phyloP scores from a whole-genome alignment of 1,284 basidiomycete genomes.

The Tausonia pullulans region DNA sequence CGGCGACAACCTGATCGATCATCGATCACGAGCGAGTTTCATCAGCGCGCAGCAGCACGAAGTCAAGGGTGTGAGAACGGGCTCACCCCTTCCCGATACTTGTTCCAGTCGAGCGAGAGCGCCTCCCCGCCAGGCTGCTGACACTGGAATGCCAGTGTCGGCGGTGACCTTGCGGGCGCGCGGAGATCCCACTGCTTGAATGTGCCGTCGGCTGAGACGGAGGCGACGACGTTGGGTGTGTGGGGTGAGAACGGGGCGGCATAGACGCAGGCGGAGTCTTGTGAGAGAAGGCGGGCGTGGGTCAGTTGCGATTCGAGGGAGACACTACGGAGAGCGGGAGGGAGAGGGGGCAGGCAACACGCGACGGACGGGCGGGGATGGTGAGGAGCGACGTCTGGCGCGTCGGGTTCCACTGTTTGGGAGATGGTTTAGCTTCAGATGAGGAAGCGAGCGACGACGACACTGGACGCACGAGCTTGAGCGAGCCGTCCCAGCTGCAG shows the following conservation, averaged over 20 bases:
- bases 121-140: conserved; percentile 16
- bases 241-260: conserved; percentile 85
- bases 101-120: conserved; percentile 44
- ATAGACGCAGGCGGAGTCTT: conserved; percentile 71
- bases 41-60: conserved; percentile 22
- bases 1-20: conserved; percentile 17
- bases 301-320: not conserved
- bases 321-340: not conserved
- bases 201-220: conserved; percentile 75
- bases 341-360: not conserved
- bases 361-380: conserved; percentile 46
- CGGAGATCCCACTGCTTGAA: conserved; percentile 72
- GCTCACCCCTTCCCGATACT: conserved; percentile 39
- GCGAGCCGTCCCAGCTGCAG: conserved; percentile 81
- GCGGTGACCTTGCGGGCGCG: conserved; percentile 26
- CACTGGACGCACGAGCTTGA: conserved; percentile 60
- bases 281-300: not conserved
- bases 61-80: conserved; percentile 30
- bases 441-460: not conserved
- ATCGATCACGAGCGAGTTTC: conserved; percentile 1
- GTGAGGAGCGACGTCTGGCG: conserved; percentile 64
- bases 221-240: conserved; percentile 64
- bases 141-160: conserved; percentile 12
- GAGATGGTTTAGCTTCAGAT: not conserved
- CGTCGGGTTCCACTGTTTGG: conserved; percentile 73